phyloP scores from a whole-genome alignment of 2,329 filamentous ascomycete species.

The Diatrype stigma region DNA sequence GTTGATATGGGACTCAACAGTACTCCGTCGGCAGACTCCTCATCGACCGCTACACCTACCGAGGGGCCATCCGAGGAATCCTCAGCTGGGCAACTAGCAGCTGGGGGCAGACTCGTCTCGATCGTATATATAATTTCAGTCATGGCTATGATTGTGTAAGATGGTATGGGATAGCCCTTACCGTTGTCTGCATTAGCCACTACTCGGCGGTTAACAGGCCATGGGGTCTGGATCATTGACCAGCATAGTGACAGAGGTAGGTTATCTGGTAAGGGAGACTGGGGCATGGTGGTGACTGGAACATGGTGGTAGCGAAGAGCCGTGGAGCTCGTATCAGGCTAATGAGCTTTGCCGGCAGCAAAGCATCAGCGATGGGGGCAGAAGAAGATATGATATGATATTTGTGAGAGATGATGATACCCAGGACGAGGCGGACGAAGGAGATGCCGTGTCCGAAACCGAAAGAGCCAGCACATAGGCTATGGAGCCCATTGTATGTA shows the following conservation, averaged over 20 bases:
- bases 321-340: background rate
- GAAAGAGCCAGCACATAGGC: background rate
- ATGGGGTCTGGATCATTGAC: background rate
- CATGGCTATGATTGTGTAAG: slow-evolving; percentile 18
- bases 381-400: background rate
- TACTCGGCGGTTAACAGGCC: too few species aligned
- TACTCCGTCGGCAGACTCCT: background rate
- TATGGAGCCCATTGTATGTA: background rate
- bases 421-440: background rate
- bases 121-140: slow-evolving; percentile 16
- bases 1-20: background rate
- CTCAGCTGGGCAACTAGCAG: slow-evolving; percentile 15
- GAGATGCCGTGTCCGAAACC: background rate
- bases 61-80: slow-evolving; percentile 18
- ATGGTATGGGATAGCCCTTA: background rate
- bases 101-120: slow-evolving; percentile 12
- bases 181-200: background rate
- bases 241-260: too few species aligned
- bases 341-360: background rate
- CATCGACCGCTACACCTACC: slow-evolving; percentile 9
- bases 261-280: background rate
- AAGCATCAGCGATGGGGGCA: background rate
- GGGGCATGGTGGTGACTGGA: background rate
- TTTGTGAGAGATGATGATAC: background rate
- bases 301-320: background rate